These are phyloP conservation scores for Colletotrichum sp. DNA, from an alignment of 2,329 filamentous ascomycete genomes.

Conservation along the genomic window DNA sequence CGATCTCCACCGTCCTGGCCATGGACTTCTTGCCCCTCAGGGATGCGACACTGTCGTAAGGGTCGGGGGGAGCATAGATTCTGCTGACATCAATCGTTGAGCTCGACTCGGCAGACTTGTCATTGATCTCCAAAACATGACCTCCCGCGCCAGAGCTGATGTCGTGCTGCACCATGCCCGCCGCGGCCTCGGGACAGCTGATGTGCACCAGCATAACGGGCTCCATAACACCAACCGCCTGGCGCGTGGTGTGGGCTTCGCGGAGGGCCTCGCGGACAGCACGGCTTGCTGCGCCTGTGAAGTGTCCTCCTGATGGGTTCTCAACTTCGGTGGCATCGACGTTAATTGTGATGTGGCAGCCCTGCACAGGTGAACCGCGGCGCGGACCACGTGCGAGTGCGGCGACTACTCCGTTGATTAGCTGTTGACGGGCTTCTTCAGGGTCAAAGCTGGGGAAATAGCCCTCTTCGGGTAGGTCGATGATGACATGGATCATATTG, in stretches of 20 bases:
- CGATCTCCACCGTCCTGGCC: conserved; percentile 66
- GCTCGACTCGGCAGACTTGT: conserved; percentile 45
- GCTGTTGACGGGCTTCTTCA: conserved; percentile 58
- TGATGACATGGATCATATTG: conserved; percentile 68
- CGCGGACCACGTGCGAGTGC: conserved; percentile 85
- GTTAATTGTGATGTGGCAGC: conserved; percentile 71
- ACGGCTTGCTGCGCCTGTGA: conserved; percentile 64
- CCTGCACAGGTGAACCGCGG: conserved; percentile 80
- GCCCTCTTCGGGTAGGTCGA: conserved; percentile 51
- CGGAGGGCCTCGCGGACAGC: conserved; percentile 75
- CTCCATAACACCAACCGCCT: conserved; percentile 76
- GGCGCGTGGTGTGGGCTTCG: conserved; percentile 54
- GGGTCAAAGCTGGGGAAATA: conserved; percentile 55
- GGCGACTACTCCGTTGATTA: conserved; percentile 82
- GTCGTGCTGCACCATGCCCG: conserved; percentile 84
- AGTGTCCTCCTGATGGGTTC: conserved; percentile 70
- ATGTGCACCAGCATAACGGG: conserved; percentile 93
- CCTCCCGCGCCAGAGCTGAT: conserved; percentile 75
- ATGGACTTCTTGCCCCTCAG: conserved; percentile 54
- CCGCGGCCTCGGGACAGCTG: conserved; percentile 79
- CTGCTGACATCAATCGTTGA: conserved; percentile 68
- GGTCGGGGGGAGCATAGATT: conserved; percentile 89
- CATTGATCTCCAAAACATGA: conserved; percentile 74
- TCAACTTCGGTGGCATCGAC: conserved; percentile 60
- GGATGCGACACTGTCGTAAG: conserved; percentile 70